These are phyloP conservation scores for Alectoria sarmentosa DNA, from an alignment of 495 filamentous ascomycete genomes.

Conservation along the genomic window DNA sequence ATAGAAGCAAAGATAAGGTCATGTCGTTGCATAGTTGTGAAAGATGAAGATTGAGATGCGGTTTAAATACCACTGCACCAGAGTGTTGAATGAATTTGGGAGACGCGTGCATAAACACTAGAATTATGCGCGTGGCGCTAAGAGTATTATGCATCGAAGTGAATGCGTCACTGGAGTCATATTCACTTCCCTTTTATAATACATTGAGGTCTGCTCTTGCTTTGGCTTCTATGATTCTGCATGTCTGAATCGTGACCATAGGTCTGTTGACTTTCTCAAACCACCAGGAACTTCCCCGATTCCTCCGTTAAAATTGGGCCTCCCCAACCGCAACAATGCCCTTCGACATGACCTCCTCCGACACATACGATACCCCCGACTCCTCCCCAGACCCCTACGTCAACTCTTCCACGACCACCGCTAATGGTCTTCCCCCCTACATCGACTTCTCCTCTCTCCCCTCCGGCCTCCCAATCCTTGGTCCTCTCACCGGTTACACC, in stretches of 20 bases:
- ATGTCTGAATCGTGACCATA: background rate
- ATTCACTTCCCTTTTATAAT: background rate
- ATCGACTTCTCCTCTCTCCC: slow-evolving; percentile 20
- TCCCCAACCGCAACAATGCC: slow-evolving; percentile 14
- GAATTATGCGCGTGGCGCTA: slow-evolving; percentile 10
- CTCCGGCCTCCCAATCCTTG: slow-evolving; percentile 17
- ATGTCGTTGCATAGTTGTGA: background rate
- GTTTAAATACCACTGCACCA: background rate
- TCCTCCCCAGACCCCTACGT: slow-evolving; percentile 21
- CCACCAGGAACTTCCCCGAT: background rate
- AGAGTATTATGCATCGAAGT: slow-evolving; percentile 1
- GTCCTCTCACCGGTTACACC: slow-evolving; percentile 21
- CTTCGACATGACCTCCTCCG: slow-evolving; percentile 16
- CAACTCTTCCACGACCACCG: slow-evolving; percentile 14
- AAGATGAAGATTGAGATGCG: background rate
- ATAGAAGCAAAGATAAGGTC: background rate
- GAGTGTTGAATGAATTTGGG: background rate
- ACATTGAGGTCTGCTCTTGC: background rate
- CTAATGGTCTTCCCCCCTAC: background rate
- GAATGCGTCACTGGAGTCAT: slow-evolving; percentile 8
- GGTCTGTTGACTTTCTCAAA: background rate
- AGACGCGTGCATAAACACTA: slow-evolving; percentile 14
- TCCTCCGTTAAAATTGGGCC: too few relatives aligned
- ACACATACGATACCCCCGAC: slow-evolving; percentile 16
- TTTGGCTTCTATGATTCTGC: background rate